Evolutionary conservation across 139 green algal species (phyloP), one percentile per base, ranked within the genome.

Genomic region (Chlamydomonas sp.): DNA sequence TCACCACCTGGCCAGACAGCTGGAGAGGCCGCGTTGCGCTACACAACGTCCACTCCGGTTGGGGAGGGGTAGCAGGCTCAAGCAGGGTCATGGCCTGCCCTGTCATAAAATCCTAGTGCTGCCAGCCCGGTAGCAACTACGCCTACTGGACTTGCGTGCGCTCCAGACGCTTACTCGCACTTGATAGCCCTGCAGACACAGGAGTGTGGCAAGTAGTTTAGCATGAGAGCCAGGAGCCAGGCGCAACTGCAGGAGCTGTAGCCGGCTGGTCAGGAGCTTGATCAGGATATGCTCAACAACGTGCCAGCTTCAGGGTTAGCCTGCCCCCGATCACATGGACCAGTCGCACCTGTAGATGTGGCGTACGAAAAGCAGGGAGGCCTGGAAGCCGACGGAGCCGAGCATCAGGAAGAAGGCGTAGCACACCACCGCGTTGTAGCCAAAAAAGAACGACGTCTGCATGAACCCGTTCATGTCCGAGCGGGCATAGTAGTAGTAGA

Each of bases 401-500:
- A 98, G 92, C 95, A 98, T 96, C 14, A 98, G 91, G 91, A 98
- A 97, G 86, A 97, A 96, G 49, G 92, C 95, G 84, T 96, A 98
- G 92, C 93, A 97, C 3, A 96, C 93, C 1, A 96, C 78, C 0
- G 90, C 93, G 79, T 95, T 97, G 91, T 97, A 98, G 60, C 95
- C 94, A 78, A 97, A 97, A 92, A 95, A 98, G 88, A 97, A 98
- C 74, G 80, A 93, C 1, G 94, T 95, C 91, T 97, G 95, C 94
- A 98, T 96, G 77, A 98, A 92, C 17, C 96, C 97, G 69, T 78
- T 92, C 97, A 99, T 99, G 90, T 98, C 94, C 5, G 89, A 96
- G 18, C 96, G 93, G 7, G 93, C 92, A 10, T 95, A 94, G 93
- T 98, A 99, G 89, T 99, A 99, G 95, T 99, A 99, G 91, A 99